Evolutionary conservation across 805 yeast species (phyloP), one percentile per base, ranked within the genome.

Genomic region (Starmerella cellae): DNA sequence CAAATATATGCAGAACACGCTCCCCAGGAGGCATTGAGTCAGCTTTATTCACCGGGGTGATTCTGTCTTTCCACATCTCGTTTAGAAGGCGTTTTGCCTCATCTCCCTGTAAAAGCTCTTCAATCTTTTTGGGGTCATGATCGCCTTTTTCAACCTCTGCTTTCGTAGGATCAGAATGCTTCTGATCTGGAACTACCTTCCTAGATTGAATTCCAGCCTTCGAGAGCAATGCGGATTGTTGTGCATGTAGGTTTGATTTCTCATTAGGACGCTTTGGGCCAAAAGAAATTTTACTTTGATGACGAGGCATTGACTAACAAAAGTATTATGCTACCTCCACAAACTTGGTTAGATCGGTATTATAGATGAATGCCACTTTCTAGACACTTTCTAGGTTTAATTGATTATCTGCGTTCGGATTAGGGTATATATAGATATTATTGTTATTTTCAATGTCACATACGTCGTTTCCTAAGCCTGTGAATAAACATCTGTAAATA

Each of bases 1-100:
- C 69, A 43, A 65, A 65, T 16, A 51, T 52, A 27, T 50, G 52
- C 21, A 65, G 53, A 29, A 65, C 39, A 3, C 36, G 36, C 26
- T 33, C 36, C 10, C 36, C 36, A n/a, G 36, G 36, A 5, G 36
- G 10, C 8, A 33, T 9, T 6, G 21, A 5, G 21, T 33, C 36
- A 9, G 26, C 26, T 4, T 33, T 19, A 17, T 4, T 19, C 4
- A 26, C 9, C 4, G 28, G 54, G 60, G 44, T 63, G 67, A 35
- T 17, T 16, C 34, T 4, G 33, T 42, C 48, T 11, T 28, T 39
- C 13, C 37, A 17, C 39, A 44, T 22, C 20, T 42, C 20, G 1
- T 26, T 16, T 13, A 52, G 43, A 26, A 50, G 28, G 5, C 22
- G 13, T 22, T 23, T 13, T n/a, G 47, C 39, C 16, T 45, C 42